Base-by-base conservation (phyloP, 129 eudicot genomes). In the Chrysanthemum seticuspe region DNA sequence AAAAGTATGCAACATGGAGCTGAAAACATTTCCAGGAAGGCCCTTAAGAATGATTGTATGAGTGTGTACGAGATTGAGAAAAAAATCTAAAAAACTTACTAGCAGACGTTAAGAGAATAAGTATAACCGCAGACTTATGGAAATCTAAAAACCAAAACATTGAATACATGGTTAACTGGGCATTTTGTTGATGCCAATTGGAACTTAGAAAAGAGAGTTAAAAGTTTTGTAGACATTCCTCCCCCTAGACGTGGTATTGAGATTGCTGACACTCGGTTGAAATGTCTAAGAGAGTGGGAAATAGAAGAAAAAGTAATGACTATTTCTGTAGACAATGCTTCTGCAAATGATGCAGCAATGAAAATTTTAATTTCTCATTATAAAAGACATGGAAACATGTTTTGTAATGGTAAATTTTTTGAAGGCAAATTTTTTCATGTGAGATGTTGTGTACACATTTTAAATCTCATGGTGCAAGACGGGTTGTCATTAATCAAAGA, bases 141-240 rank as follows among this genome's bases (percentile, higher is more conserved):
- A 69, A 29, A 4, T 69, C 62, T 27, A 51, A 50, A 40, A 29
- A 27, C 47, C 62, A 69, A 19, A 23, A 53, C 12, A 53, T n/a
- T 18, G 72, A 53, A 23, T 67, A 48, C 29, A 67, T 67, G 58
- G 59, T 67, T 49, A 13, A 67, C 72, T 0, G 14, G 72, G 1
- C 72, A 67, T 67, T 67, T 51, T 25, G 56, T 67, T 48, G 72
- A 48, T 16, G 10, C 40, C 6, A 47, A 18, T 5, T 67, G 72
- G 59, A 67, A 9, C 5, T 48, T 45, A 10, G 31, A 67, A 7
- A 47, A 23, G n/a, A 18, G 72, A 40, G 72, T 67, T 6, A 2
- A 49, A 18, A 67, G 56, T 16, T 67, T 67, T 16, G 29, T 47
- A 9, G 29, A n/a, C n/a, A n/a, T n/a, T n/a, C n/a, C n/a, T n/a